phyloP scores from a whole-genome alignment of 2,329 filamentous ascomycete genomes.

The Beauveria australis region DNA sequence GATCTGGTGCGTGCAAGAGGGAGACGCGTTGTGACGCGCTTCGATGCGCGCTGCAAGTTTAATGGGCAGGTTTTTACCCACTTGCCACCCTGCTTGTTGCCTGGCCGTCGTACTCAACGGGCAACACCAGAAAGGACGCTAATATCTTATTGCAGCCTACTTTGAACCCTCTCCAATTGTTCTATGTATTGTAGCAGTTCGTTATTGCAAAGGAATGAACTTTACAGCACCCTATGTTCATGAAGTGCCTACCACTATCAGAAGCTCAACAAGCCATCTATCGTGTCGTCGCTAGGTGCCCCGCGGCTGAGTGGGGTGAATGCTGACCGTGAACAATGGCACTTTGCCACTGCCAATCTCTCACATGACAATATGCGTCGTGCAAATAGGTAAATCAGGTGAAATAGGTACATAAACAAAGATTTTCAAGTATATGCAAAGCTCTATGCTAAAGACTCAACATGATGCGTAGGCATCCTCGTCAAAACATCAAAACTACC shows the following conservation, averaged over 20 bases:
- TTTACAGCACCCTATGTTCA: no score
- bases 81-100: neutral
- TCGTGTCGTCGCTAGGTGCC: slow-evolving; percentile 13
- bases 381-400: neutral
- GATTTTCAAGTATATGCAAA: neutral
- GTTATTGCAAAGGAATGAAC: no score
- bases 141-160: no score
- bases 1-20: slow-evolving; percentile 13
- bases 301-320: slow-evolving; percentile 14
- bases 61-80: slow-evolving; percentile 17
- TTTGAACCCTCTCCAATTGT: neutral
- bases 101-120: no score
- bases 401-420: neutral
- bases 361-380: neutral
- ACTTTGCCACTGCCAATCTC: neutral
- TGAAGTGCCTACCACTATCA: no score
- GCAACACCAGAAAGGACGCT: no score
- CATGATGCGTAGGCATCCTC: slow-evolving; percentile 45
- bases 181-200: no score
- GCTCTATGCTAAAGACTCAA: slow-evolving; percentile 21
- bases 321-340: neutral
- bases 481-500: slow-evolving; percentile 85
- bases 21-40: slow-evolving; percentile 27
- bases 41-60: slow-evolving; percentile 15
- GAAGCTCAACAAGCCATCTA: no score